Evolutionary conservation across 371 early-diverging fungal species (phyloP), one percentile per base, ranked within the genome.

Genomic region (Apophysomyces sp.): DNA sequence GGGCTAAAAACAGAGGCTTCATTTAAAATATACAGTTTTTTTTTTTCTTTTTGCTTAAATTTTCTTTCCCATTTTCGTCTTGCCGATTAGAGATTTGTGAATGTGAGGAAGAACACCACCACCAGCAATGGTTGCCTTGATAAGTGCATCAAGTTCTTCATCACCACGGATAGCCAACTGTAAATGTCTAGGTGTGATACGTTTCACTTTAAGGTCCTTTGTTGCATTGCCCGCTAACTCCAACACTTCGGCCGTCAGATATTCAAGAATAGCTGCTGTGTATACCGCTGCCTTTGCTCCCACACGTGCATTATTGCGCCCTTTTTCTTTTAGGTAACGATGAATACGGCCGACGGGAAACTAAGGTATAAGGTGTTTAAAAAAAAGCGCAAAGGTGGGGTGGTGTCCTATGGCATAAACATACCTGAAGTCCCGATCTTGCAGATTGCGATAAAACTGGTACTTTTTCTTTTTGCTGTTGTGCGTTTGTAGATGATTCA

Each of bases 241-340:
- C 39, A 94, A 82, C 15, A 94, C 92, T 82, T 94, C 95, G 15
- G 95, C 95, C 51, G 92, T 92, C 63, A 94, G 79, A 71, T 94
- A 94, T 80, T 94, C 95, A 54, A 94, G 81, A 65, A 94, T 91
- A 5, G 95, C 95, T 16, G 95, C 93, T 58, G 90, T 86, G 73
- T 94, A 94, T 6, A 94, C 93, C 3, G 94, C 92, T n/a, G 95
- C 94, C 68, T 92, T 92, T 57, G 93, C 92, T 4, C 95, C 93
- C 8, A 94, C 94, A 59, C 95, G 91, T 59, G 89, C 85, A 61
- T 92, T 85, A 76, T 82, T 85, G 66, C 88, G 84, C 18, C 90
- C 86, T 63, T 86, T 85, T 62, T 86, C 83, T 76, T 93, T 93
- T 66, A 94, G 77, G 72, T 94, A 92, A 58, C 95, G 86, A 75